Conservation (phyloP, 1,284 basidiomycete genomes). For the Sphagnurus paluster region DNA sequence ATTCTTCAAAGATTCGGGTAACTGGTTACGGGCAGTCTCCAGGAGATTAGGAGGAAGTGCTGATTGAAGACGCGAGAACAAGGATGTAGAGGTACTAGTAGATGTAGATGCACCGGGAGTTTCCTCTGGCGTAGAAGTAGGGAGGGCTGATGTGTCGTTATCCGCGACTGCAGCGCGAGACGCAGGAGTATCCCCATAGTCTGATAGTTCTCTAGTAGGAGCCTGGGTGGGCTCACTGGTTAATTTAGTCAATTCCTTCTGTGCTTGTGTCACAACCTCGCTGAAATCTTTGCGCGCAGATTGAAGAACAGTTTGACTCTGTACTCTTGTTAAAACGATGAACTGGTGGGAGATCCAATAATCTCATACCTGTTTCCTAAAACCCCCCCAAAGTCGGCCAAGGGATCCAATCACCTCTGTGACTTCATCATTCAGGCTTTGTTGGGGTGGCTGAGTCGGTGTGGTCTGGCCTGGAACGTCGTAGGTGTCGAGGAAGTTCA, state of each 20-base stretch:
- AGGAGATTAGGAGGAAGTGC: conserved; percentile 72
- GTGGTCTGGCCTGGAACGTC: conserved; percentile 53
- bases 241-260: conserved; percentile 76
- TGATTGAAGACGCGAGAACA: conserved; percentile 72
- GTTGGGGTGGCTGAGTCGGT: conserved; percentile 42
- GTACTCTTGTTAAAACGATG: conserved; percentile 7
- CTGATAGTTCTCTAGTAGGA: conserved; percentile 4
- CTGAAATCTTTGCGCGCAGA: conserved; percentile 77
- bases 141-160: conserved; percentile 3
- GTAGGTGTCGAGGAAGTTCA: conserved; percentile 76
- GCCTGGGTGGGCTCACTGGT: conserved; percentile 36
- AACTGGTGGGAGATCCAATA: conserved; percentile 1
- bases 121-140: conserved; percentile 5
- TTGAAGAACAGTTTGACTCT: conserved; percentile 78
- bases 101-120: conserved; percentile 16
- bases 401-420: conserved; percentile 82
- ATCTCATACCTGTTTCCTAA: conserved; percentile 76
- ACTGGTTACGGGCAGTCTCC: conserved; percentile 63
- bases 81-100: conserved; percentile 37
- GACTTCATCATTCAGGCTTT: conserved; percentile 82
- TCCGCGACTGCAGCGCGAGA: conserved; percentile 1
- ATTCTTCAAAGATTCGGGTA: conserved; percentile 66
- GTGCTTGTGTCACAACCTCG: conserved; percentile 79
- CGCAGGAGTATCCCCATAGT: conserved; percentile 2
- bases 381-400: conserved; percentile 86